These are phyloP conservation scores for Sporothrix protearum DNA, from an alignment of 2,329 filamentous ascomycete genomes.

Conservation along the genomic window DNA sequence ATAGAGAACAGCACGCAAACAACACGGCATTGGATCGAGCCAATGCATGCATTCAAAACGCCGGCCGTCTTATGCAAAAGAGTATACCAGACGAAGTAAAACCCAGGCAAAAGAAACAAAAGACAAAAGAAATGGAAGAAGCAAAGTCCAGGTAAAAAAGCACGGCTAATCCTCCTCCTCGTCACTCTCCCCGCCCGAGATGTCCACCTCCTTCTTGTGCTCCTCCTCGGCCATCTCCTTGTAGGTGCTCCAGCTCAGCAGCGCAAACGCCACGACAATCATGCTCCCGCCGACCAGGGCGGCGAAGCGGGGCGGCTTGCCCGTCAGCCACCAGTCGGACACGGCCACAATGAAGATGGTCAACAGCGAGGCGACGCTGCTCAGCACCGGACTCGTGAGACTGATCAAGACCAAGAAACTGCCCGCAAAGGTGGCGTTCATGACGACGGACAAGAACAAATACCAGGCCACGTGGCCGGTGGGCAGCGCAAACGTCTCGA, in stretches of 20 bases:
- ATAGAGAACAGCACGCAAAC: neutral
- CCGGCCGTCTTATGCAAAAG: neutral
- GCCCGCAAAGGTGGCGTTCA: constrained; percentile 90
- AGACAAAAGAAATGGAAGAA: neutral
- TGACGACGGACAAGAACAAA: constrained; percentile 72
- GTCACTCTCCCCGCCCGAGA: constrained; percentile 29
- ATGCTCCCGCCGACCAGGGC: constrained; percentile 78
- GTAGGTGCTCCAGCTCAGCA: constrained; percentile 89
- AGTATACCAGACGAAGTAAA: neutral
- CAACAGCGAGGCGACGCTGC: constrained; percentile 84
- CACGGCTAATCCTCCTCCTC: constrained; percentile 23
- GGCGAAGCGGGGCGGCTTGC: constrained; percentile 68
- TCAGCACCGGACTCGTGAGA: constrained; percentile 86
- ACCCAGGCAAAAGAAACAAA: neutral
- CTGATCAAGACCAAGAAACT: constrained; percentile 91
- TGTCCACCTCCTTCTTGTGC: constrained; percentile 51
- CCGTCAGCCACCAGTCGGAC: constrained; percentile 82
- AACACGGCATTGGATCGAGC: neutral
- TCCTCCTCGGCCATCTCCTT: constrained; percentile 86
- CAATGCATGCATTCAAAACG: neutral
- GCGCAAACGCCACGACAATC: constrained; percentile 83
- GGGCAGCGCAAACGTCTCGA: constrained; percentile 81
- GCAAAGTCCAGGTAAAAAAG: neutral
- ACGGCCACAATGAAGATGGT: constrained; percentile 97
- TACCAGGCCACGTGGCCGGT: constrained; percentile 73